A percentile compares a stretch with the other conserved stretches of the same genome.
Evolutionary conservation across 805 yeast species (phyloP).

Genomic region (Cyberlindnera amylophila): DNA sequence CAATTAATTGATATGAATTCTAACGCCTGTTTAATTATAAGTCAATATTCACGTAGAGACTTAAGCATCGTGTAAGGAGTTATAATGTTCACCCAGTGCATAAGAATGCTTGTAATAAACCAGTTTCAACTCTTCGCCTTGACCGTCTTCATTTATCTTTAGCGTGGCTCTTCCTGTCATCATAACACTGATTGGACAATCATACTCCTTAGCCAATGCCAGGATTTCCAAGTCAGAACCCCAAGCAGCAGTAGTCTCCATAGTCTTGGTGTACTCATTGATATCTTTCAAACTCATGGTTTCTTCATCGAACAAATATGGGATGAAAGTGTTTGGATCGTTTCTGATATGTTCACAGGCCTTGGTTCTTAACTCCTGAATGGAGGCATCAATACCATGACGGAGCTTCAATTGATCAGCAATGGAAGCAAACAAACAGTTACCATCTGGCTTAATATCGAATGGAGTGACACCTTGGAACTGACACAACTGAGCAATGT

Average conservation of each 20-base stretch:
- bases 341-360: conserved; percentile 66
- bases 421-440: conserved; percentile 85
- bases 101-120: conserved; percentile 83
- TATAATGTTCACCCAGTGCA: conserved; percentile 94
- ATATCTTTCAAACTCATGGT: conserved; percentile 63
- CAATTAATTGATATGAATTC: neutral
- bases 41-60: too few species aligned
- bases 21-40: too few species aligned
- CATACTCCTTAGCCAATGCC: conserved; percentile 69
- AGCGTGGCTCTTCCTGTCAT: conserved; percentile 74
- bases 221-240: conserved; percentile 92
- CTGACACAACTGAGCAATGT: conserved; percentile 51
- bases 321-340: conserved; percentile 68
- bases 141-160: conserved; percentile 50
- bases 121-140: conserved; percentile 53
- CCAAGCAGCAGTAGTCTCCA: conserved; percentile 85
- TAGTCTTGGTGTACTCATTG: conserved; percentile 61
- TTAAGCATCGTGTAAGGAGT: conserved; percentile 56
- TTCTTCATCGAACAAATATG: conserved; percentile 78
- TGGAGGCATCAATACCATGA: conserved; percentile 36
- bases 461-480: conserved; percentile 46
- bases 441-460: conserved; percentile 89
- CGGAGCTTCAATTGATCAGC: conserved; percentile 68
- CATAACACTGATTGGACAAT: conserved; percentile 71
- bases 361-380: conserved; percentile 53